Percentiles rank a stretch among this genome's conserved stretches.
These are phyloP conservation scores for Leccinellum rugosiceps DNA, from an alignment of 768 basidiomycete genomes.

Conservation along the genomic window DNA sequence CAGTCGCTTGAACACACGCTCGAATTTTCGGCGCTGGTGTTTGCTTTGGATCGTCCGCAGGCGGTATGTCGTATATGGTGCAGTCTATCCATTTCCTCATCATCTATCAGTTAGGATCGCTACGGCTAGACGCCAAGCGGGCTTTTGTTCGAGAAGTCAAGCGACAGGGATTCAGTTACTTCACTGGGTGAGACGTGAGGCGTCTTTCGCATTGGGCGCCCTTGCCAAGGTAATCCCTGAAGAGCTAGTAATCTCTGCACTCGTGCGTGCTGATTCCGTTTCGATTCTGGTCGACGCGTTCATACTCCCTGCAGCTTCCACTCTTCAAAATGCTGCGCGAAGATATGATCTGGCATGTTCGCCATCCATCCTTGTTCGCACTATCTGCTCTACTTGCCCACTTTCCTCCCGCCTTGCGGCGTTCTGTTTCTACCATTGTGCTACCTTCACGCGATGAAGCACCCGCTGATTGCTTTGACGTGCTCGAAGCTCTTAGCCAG, in stretches of 20 bases:
- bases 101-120: constrained; percentile 40
- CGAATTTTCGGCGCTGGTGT: no score
- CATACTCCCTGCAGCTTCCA: constrained; percentile 55
- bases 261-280: constrained; percentile 44
- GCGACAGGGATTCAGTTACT: constrained; percentile 51
- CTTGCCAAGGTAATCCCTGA: constrained; percentile 86
- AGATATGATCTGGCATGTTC: constrained; percentile 78
- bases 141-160: constrained; percentile 75
- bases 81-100: constrained; percentile 2
- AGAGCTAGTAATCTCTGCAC: constrained; percentile 61
- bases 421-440: constrained; percentile 56
- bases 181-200: constrained; percentile 81
- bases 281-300: background rate
- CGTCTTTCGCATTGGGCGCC: constrained; percentile 83
- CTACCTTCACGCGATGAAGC: constrained; percentile 63
- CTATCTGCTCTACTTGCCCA: constrained; percentile 76
- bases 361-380: constrained; percentile 83
- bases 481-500: constrained; percentile 86
- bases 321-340: constrained; percentile 66
- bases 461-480: constrained; percentile 71
- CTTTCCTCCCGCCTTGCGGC: constrained; percentile 55
- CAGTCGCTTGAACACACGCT: no score
- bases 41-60: constrained; percentile 41
- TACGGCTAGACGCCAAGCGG: constrained; percentile 52
- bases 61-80: constrained; percentile 45